Evolutionary conservation across 352 stramenopile genomes (phyloP).

Genomic region (Phytophthora uliginosa): DNA sequence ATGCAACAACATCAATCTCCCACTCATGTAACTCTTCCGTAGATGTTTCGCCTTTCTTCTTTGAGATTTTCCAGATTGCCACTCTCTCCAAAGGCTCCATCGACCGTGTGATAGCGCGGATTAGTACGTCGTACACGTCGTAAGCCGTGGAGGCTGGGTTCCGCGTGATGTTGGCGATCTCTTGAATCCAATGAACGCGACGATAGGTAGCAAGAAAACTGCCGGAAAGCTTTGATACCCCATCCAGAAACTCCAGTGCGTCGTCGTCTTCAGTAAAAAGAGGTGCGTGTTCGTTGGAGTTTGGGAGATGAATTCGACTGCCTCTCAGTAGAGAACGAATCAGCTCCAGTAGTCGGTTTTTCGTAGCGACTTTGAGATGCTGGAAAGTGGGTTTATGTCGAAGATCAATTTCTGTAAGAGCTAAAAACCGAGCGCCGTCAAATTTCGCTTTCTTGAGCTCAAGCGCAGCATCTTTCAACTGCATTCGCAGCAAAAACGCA

Average conservation of each 20-base stretch:
- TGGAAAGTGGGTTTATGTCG: slow-evolving; percentile 60
- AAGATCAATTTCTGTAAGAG: slow-evolving; percentile 62
- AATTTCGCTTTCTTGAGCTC: slow-evolving; percentile 59
- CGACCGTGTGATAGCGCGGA: slow-evolving; percentile 56
- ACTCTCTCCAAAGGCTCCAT: slow-evolving; percentile 56
- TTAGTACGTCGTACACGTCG: slow-evolving; percentile 64
- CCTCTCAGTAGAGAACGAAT: slow-evolving; percentile 54
- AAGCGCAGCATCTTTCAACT: slow-evolving; percentile 53
- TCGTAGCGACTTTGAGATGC: slow-evolving; percentile 59
- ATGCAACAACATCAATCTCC: slow-evolving; percentile 62
- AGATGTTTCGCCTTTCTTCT: slow-evolving; percentile 1
- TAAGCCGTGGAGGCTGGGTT: slow-evolving; percentile 49
- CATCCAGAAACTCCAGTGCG: slow-evolving; percentile 60
- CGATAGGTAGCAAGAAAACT: slow-evolving; percentile 60
- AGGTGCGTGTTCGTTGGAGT: slow-evolving; percentile 9
- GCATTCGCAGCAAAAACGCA: slow-evolving; percentile 67
- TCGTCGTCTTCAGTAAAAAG: slow-evolving; percentile 63
- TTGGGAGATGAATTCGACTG: slow-evolving; percentile 51
- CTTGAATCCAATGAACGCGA: slow-evolving; percentile 62
- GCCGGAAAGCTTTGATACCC: slow-evolving; percentile 48
- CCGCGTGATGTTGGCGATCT: slow-evolving; percentile 53
- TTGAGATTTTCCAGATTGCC: slow-evolving; percentile 64
- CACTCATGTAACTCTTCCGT: slow-evolving; percentile 3
- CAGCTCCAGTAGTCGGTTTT: slow-evolving; percentile 67
- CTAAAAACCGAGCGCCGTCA: slow-evolving; percentile 52